Evolutionary conservation across 768 basidiomycete genomes (phyloP).

Genomic region (Termitomyces sp.): DNA sequence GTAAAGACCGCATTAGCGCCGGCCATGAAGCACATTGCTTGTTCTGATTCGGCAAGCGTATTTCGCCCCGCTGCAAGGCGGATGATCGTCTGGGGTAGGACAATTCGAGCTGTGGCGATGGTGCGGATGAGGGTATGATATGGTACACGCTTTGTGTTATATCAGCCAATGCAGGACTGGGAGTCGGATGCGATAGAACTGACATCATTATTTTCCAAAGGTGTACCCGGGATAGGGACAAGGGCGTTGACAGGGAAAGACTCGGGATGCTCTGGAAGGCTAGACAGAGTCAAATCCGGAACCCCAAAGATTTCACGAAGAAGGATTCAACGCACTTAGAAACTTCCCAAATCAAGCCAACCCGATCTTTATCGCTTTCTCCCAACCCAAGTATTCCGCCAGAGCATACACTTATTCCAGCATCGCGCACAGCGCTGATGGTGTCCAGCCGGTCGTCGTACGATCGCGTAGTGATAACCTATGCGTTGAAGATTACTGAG

Average conservation of each 20-base stretch:
- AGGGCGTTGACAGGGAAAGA: slow-evolving; percentile 98
- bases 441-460: slow-evolving; percentile 93
- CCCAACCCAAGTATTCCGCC: slow-evolving; percentile 96
- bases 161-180: background rate
- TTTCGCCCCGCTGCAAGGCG: slow-evolving; percentile 93
- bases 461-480: slow-evolving; percentile 94
- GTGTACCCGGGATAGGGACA: slow-evolving; percentile 94
- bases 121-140: slow-evolving; percentile 87
- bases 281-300: slow-evolving; percentile 26
- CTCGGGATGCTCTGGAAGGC: slow-evolving; percentile 96
- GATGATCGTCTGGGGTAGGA: slow-evolving; percentile 90
- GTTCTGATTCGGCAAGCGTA: slow-evolving; percentile 84
- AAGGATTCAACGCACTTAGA: slow-evolving; percentile 59
- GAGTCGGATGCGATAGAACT: slow-evolving; percentile 11
- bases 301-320: background rate
- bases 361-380: slow-evolving; percentile 84
- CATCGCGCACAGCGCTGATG: slow-evolving; percentile 85
- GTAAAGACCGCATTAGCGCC: slow-evolving; percentile 98
- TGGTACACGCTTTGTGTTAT: slow-evolving; percentile 58
- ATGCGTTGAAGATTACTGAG: background rate
- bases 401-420: slow-evolving; percentile 96
- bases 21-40: slow-evolving; percentile 98
- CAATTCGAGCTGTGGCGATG: slow-evolving; percentile 91
- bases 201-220: slow-evolving; percentile 87
- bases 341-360: slow-evolving; percentile 93